Evolutionary conservation across 2,329 filamentous ascomycete genomes (phyloP).

Genomic region (Phaeosphaeriaceae sp.): DNA sequence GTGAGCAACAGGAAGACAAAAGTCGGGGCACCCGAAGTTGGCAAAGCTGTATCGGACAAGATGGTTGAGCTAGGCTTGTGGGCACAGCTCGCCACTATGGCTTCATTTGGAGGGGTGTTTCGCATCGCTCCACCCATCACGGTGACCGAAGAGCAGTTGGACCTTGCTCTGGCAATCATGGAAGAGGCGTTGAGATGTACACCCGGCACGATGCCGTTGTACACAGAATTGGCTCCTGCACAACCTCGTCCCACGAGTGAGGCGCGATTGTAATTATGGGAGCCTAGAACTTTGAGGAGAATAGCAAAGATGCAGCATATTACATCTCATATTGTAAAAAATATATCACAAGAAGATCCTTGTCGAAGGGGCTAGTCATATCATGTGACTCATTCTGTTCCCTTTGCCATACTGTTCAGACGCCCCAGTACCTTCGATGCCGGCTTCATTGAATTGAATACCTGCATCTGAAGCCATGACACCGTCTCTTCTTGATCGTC

Average conservation of each 20-base stretch:
- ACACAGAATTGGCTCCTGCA: not conserved
- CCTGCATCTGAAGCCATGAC: no score
- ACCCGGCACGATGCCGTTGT: not conserved
- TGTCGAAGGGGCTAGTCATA: no score
- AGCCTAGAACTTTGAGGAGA: not conserved
- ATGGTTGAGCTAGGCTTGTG: constrained; percentile 64
- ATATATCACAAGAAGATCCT: no score
- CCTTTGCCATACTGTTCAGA: no score
- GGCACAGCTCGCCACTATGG: constrained; percentile 61
- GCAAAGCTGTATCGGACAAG: constrained; percentile 55
- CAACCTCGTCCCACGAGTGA: not conserved
- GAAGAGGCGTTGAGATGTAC: not conserved
- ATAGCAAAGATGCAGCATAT: not conserved
- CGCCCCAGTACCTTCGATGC: no score
- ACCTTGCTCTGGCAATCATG: constrained; percentile 42
- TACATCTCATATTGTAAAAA: not conserved
- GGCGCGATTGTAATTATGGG: not conserved
- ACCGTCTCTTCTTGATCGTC: no score
- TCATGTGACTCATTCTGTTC: no score
- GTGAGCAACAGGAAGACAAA: constrained; percentile 61
- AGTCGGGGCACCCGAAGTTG: constrained; percentile 57
- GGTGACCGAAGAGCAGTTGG: constrained; percentile 53
- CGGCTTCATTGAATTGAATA: no score
- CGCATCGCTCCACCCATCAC: constrained; percentile 69
- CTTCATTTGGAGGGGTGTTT: constrained; percentile 61